phyloP scores from a whole-genome alignment of 2,329 filamentous ascomycete genomes.

The Leptographium flavum region DNA sequence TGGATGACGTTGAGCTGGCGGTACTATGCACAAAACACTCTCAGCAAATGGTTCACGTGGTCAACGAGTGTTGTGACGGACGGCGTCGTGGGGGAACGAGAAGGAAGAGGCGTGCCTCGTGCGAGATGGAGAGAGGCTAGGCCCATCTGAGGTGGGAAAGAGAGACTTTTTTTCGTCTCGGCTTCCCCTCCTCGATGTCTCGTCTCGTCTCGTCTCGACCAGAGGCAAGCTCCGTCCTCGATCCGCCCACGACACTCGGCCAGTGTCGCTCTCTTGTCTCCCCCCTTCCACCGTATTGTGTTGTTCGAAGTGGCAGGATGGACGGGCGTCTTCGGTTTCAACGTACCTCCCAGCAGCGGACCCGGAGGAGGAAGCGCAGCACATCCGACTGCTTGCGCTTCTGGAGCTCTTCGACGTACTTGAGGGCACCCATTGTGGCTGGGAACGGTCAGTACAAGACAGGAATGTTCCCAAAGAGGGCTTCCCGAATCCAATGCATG shows the following conservation, averaged over 20 bases:
- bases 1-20: slow-evolving; percentile 99
- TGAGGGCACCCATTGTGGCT: slow-evolving; percentile 96
- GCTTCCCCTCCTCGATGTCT: not conserved
- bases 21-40: slow-evolving; percentile 36
- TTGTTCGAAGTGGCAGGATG: not conserved
- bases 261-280: too few species aligned
- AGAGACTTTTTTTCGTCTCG: not conserved
- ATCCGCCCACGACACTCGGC: slow-evolving; percentile 1
- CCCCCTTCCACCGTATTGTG: too few species aligned
- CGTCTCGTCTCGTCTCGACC: not conserved
- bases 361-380: slow-evolving; percentile 98
- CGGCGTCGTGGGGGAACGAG: slow-evolving; percentile 14
- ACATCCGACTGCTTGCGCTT: slow-evolving; percentile 99
- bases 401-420: slow-evolving; percentile 99
- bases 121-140: not conserved
- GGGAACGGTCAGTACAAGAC: slow-evolving; percentile 2
- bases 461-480: not conserved
- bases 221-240: not conserved
- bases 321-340: slow-evolving; percentile 29
- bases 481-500: not conserved
- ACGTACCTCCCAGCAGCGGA: slow-evolving; percentile 99
- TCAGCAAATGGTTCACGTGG: slow-evolving; percentile 51
- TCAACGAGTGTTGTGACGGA: slow-evolving; percentile 92
- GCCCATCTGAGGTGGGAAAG: too few species aligned
- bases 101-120: not conserved